A percentile compares a stretch with the other conserved stretches of the same genome.
phyloP scores from a whole-genome alignment of 352 stramenopile genomes.

The Pythium brachiatum region DNA sequence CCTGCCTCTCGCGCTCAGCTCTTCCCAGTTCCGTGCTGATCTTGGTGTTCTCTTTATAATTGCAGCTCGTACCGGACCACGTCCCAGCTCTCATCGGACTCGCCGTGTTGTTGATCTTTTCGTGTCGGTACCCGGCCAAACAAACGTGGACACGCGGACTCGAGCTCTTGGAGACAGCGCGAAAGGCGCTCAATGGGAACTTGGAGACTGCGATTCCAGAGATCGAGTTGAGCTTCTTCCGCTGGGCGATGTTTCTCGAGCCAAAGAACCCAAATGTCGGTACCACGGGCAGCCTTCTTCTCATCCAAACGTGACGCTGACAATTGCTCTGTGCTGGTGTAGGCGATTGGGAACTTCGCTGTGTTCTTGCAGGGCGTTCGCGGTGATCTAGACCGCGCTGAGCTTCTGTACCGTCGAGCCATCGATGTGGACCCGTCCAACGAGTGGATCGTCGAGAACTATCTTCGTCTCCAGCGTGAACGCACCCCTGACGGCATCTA shows the following conservation, averaged over 20 bases:
- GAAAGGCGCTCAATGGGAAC: constrained; percentile 3
- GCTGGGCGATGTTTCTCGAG: constrained; percentile 61
- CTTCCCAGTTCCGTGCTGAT: not conserved
- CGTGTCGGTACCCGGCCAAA: constrained; percentile 57
- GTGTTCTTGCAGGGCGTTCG: constrained; percentile 57
- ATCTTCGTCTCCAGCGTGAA: constrained; percentile 50
- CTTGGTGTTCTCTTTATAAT: not conserved
- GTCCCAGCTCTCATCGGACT: constrained; percentile 42
- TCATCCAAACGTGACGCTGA: not conserved
- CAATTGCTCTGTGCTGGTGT: not conserved
- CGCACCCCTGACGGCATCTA: constrained; percentile 51
- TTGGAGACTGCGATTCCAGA: constrained; percentile 24
- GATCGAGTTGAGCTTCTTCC: constrained; percentile 57
- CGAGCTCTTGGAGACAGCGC: constrained; percentile 33
- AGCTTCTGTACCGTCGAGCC: constrained; percentile 62
- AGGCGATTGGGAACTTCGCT: constrained; percentile 66
- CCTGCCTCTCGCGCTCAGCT: too few species aligned
- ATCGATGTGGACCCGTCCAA: constrained; percentile 51
- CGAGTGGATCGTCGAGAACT: constrained; percentile 57
- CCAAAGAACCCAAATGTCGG: constrained; percentile 49
- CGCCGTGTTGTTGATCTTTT: constrained; percentile 48
- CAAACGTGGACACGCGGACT: constrained; percentile 49
- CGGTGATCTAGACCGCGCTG: constrained; percentile 60
- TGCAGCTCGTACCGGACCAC: constrained; percentile 37
- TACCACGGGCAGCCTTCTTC: not conserved